Evolutionary conservation across 768 basidiomycete genomes (phyloP).

Genomic region (Lactarius deliciosus): DNA sequence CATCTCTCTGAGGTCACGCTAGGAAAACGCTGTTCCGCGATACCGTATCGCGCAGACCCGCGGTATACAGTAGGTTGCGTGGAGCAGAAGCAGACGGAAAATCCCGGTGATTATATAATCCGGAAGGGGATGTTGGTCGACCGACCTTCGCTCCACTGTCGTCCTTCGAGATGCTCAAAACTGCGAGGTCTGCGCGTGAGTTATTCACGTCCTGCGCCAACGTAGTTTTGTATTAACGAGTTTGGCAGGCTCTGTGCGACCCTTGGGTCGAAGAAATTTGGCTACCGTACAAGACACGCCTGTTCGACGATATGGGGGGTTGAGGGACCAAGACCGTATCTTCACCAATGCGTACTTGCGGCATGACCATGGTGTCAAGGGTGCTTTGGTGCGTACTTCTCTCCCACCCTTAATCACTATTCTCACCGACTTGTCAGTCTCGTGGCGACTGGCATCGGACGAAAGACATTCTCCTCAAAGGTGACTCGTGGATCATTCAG

Average conservation of each 20-base stretch:
- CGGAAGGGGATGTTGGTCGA: background rate
- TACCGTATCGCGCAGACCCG: no score
- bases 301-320: slow-evolving; percentile 86
- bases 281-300: slow-evolving; percentile 85
- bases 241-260: slow-evolving; percentile 18
- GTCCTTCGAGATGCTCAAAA: slow-evolving; percentile 26
- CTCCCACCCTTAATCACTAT: background rate
- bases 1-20: no score
- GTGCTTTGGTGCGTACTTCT: slow-evolving; percentile 65
- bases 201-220: background rate
- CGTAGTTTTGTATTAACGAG: background rate
- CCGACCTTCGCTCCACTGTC: slow-evolving; percentile 5
- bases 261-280: slow-evolving; percentile 38
- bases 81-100: background rate
- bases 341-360: slow-evolving; percentile 89
- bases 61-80: background rate
- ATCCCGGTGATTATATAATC: slow-evolving; percentile 11
- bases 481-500: slow-evolving; percentile 96
- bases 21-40: no score
- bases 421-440: slow-evolving; percentile 45
- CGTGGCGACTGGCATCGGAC: slow-evolving; percentile 99
- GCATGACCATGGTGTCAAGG: slow-evolving; percentile 92
- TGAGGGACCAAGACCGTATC: slow-evolving; percentile 92
- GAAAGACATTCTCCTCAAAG: slow-evolving; percentile 93
- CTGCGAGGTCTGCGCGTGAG: slow-evolving; percentile 25